A percentile compares a stretch with the other conserved stretches of the same genome.
phyloP scores from a whole-genome alignment of 495 filamentous ascomycete species.

The Annulohypoxylon bovei region DNA sequence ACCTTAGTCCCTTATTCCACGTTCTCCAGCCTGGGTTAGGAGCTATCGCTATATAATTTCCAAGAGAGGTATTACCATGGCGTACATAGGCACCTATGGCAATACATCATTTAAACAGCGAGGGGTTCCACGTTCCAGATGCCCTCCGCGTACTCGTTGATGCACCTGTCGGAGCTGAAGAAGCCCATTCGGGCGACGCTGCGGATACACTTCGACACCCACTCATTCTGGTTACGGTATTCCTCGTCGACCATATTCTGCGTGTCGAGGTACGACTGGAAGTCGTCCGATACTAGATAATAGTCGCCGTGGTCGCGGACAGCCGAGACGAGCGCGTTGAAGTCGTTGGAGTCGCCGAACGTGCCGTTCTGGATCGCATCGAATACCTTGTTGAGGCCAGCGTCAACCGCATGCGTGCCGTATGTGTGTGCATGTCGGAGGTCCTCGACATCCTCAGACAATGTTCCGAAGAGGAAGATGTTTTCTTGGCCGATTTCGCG shows the following conservation, averaged over 20 bases:
- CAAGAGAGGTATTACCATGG: background rate
- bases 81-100: too few relatives aligned
- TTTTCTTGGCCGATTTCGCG: constrained; percentile 95
- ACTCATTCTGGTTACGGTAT: constrained; percentile 89
- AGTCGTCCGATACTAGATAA: constrained; percentile 97
- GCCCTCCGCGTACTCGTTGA: constrained; percentile 94
- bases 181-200: constrained; percentile 95
- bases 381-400: constrained; percentile 81
- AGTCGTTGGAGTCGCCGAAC: constrained; percentile 80
- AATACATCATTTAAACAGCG: constrained; percentile 26
- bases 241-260: constrained; percentile 89
- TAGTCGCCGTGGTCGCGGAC: constrained; percentile 95
- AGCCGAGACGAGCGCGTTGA: constrained; percentile 80
- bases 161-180: constrained; percentile 95
- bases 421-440: constrained; percentile 92
- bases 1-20: background rate
- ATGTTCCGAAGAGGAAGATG: constrained; percentile 97
- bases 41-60: background rate
- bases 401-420: constrained; percentile 78
- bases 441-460: constrained; percentile 96
- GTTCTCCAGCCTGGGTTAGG: background rate
- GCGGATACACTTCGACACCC: constrained; percentile 88
- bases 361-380: constrained; percentile 76
- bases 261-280: constrained; percentile 90
- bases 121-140: constrained; percentile 97